Base-by-base conservation (phyloP, 2,329 filamentous ascomycete species). In the Penicillium brasilianum region DNA sequence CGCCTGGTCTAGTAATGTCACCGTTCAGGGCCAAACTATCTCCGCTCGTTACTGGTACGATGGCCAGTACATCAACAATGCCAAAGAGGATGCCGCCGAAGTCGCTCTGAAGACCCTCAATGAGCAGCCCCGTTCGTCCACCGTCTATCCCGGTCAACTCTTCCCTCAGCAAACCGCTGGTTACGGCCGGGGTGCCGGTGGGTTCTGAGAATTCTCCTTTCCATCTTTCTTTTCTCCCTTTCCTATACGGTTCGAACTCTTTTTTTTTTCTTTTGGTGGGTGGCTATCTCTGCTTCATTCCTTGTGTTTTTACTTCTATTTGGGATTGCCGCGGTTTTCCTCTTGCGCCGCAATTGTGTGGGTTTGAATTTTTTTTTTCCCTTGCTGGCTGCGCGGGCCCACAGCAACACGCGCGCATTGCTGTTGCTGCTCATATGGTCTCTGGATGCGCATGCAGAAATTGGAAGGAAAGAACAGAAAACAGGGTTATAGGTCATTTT, bases 31-130 rank as follows among this genome's bases (percentile, higher is more conserved):
- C 57, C 80, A 84, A 54, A 83, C 80, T 50, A 84, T 91, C 70
- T 75, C 84, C n/a, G 92, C 92, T 50, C 87, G 92, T 64, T 96
- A 88, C 79, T 97, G 92, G 92, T 97, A 96, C 78, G 93, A 96
- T 76, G 92, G 92, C 63, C 88, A 92, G 74, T 92, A 92, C 73
- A 84, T 94, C 76, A 87, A 93, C 82, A 96, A 96, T 72, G 92
- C 92, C 60, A 89, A 87, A 78, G 93, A 97, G 77, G 93, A 97
- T 75, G 93, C 92, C n/a, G 92, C 93, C 66, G 92, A 97, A 78
- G 85, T 90, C 63, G 92, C 92, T 11, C 66, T 78, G 48, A 77
- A 70, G 37, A 37, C 62, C 20, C 62, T 81, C 59, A 72, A 73
- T 61, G 60, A 74, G 55, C 67, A 73, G 55, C 61, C 64, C 22